A percentile compares a stretch with the other conserved stretches of the same genome.
These are phyloP conservation scores for Penicillium verhagenii DNA, from an alignment of 495 filamentous ascomycete genomes.

Conservation along the genomic window DNA sequence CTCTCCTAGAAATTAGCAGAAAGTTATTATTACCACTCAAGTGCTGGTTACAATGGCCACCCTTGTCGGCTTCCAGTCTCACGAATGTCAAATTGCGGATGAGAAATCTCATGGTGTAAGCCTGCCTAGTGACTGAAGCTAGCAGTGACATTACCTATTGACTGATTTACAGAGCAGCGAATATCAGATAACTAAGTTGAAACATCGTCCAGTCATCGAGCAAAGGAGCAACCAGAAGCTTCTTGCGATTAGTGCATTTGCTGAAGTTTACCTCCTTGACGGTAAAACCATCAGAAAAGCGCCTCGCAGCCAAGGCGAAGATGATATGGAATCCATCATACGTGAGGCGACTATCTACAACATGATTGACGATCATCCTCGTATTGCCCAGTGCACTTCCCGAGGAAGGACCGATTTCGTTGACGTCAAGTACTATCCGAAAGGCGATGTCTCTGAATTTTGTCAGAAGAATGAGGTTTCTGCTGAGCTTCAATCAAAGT, in stretches of 20 bases:
- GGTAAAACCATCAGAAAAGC: not conserved
- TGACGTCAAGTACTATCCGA: constrained; percentile 11
- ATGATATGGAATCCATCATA: not conserved
- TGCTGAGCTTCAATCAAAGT: constrained; percentile 2
- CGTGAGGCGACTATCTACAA: not conserved
- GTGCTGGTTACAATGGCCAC: not conserved
- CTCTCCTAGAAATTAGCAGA: not conserved
- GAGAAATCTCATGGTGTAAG: too few relatives aligned
- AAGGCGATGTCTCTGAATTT: constrained; percentile 1
- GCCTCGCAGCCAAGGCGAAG: not conserved
- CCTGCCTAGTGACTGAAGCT: too few relatives aligned
- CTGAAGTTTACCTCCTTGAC: not conserved
- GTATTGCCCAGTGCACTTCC: not conserved
- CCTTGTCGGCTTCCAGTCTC: too few relatives aligned
- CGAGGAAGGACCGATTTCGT: not conserved
- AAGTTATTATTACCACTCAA: not conserved
- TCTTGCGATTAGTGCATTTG: not conserved
- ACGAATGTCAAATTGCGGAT: too few relatives aligned
- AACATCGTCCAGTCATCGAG: not conserved
- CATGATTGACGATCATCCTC: not conserved
- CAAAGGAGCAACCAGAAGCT: not conserved
- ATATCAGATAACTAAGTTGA: too few relatives aligned
- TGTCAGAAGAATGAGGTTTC: not conserved
- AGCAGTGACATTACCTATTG: not conserved
- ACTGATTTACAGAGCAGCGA: too few relatives aligned